Evolutionary conservation across 768 basidiomycete genomes (phyloP).

Genomic region (Hericium rajendrae): DNA sequence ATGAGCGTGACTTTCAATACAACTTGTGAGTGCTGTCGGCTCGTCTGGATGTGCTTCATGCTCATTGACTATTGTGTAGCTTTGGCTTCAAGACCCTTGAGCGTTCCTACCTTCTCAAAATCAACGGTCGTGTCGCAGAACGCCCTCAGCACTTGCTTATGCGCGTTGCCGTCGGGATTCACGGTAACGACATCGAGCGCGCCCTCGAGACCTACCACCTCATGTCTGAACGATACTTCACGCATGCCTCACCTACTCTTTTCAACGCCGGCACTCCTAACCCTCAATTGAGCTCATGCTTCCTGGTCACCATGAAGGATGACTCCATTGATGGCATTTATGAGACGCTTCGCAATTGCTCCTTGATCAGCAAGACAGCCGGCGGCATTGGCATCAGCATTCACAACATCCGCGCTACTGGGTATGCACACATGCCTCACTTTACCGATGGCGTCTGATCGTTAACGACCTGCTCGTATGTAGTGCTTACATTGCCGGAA

Average conservation of each 20-base stretch:
- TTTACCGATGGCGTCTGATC: background rate
- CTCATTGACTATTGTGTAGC: conserved; percentile 27
- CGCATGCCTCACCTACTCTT: conserved; percentile 93
- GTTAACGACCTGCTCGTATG: conserved; percentile 1
- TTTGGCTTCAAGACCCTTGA: conserved; percentile 99
- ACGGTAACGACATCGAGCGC: conserved; percentile 80
- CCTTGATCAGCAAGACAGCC: conserved; percentile 98
- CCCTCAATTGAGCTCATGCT: conserved; percentile 94
- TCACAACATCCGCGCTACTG: conserved; percentile 93
- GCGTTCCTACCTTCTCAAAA: conserved; percentile 90
- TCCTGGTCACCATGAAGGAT: conserved; percentile 97
- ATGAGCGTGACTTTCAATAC: conserved; percentile 96
- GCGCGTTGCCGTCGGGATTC: conserved; percentile 98
- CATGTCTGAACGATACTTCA: conserved; percentile 98
- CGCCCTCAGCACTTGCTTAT: conserved; percentile 99
- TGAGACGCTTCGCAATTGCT: conserved; percentile 95
- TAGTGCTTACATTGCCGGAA: conserved; percentile 97
- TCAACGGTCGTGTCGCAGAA: conserved; percentile 92
- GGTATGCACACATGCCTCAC: conserved; percentile 35
- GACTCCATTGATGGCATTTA: conserved; percentile 99
- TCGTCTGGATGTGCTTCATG: background rate
- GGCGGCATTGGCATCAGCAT: conserved; percentile 96
- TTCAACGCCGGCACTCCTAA: conserved; percentile 97
- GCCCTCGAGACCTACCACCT: conserved; percentile 89
- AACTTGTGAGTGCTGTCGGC: conserved; percentile 56